Evolutionary conservation across 2,329 filamentous ascomycete species (phyloP), one percentile per base, ranked within the genome.

Genomic region (Lecanoromycetidae sp.): DNA sequence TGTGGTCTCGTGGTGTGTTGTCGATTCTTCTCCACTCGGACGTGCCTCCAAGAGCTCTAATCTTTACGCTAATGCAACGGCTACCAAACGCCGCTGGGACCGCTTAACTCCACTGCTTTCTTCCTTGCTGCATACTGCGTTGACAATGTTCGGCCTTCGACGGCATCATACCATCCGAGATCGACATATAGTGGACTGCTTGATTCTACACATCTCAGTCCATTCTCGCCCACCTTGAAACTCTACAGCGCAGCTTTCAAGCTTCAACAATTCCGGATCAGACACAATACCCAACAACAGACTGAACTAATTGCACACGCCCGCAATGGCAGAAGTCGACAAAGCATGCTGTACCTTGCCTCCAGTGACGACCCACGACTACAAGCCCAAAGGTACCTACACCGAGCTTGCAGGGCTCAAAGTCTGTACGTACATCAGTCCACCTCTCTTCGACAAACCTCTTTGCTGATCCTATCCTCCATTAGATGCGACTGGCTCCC

Each of bases 381-480:
- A 80, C 61, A 57, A 69, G 44, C 60, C 64, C 29, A 76, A 75
- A 63, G 77, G 77, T 49, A 64, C 61, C 44, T 80, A 78, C 52
- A 71, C 76, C 53, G 52, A 54, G 30, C 48, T 57, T 36, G 49
- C 43, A 23, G 50, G 46, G 9, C 33, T 56, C 5, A 48, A 56
- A 20, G 50, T 49, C 20, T 56, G 50, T 56, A 6, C 43, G 46
- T 43, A 32, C 15, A 19, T 9, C 26, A 19, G 10, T 25, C 12
- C 3, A 51, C 27, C 44, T 35, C 19, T 15, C n/a, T n/a, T 6
- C 44, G 7, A 49, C 8, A 36, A 12, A 34, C n/a, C 13, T 17
- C 25, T 29, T 12, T 32, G 5, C 20, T 38, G 22, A 32, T 5
- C 23, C 13, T 2, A 2, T 9, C 2, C 12, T 7, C 15, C 1